These are phyloP conservation scores for Wickerhamomyces queroliae DNA, from an alignment of 805 yeast species.

Conservation along the genomic window DNA sequence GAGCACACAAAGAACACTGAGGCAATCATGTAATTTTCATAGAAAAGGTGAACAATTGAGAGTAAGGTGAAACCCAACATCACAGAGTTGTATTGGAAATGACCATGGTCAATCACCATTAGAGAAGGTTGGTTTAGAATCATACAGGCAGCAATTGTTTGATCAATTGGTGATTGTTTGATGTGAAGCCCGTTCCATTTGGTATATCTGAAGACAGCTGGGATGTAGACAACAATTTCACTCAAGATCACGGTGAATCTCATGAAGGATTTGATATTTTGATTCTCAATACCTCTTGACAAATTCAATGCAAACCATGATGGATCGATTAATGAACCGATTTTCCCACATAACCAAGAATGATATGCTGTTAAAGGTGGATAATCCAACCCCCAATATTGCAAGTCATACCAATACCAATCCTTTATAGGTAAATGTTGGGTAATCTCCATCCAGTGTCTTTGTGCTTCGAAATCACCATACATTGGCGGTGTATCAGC, in stretches of 20 bases:
- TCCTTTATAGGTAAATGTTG: constrained; percentile 59
- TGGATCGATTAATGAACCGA: constrained; percentile 61
- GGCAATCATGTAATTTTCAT: constrained; percentile 60
- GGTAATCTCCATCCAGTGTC: constrained; percentile 97
- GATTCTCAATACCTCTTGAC: constrained; percentile 72
- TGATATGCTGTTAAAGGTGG: constrained; percentile 97
- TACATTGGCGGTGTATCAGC: constrained; percentile 62
- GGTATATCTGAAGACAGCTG: constrained; percentile 70
- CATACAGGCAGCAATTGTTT: constrained; percentile 68
- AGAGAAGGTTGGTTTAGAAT: constrained; percentile 83
- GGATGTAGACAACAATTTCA: constrained; percentile 69
- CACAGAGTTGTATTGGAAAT: constrained; percentile 90
- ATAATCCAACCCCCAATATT: constrained; percentile 96
- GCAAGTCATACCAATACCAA: constrained; percentile 89
- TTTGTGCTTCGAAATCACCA: constrained; percentile 97
- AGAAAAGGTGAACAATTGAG: constrained; percentile 59
- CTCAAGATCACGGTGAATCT: constrained; percentile 71
- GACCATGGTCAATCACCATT: constrained; percentile 90
- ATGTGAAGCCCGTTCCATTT: constrained; percentile 62
- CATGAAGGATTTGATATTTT: constrained; percentile 76
- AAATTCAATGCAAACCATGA: constrained; percentile 69
- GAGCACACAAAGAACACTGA: constrained; percentile 75
- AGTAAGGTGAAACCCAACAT: constrained; percentile 84
- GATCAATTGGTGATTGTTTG: constrained; percentile 61
- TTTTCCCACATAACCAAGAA: constrained; percentile 69